Percentiles rank a stretch among this genome's conserved stretches.
These are phyloP conservation scores for Puccinia triticina DNA, from an alignment of 1,284 basidiomycete species.

Conservation along the genomic window DNA sequence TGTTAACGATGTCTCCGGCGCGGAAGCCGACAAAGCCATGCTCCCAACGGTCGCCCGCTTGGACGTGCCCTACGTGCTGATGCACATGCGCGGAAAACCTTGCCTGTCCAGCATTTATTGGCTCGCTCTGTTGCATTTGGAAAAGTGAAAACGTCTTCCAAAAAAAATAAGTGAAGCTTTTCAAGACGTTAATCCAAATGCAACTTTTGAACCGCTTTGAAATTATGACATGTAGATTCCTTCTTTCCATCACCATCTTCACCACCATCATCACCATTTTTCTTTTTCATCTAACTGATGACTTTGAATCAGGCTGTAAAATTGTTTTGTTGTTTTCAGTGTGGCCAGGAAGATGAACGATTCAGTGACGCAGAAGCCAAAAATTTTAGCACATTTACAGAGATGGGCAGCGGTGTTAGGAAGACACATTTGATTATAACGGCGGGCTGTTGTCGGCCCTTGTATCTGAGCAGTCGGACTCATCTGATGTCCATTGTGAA, in stretches of 20 bases:
- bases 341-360: conserved; percentile 24
- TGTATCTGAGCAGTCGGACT: conserved; percentile 62
- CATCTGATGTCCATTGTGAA: conserved; percentile 93
- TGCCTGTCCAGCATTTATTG: no score
- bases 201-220: no score
- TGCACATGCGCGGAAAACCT: conserved; percentile 85
- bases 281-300: no score
- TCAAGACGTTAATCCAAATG: no score
- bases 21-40: conserved; percentile 65
- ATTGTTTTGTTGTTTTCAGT: not conserved
- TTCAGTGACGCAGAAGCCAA: not conserved
- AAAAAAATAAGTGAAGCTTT: no score
- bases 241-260: no score
- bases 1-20: no score
- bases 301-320: not conserved
- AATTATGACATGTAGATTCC: no score
- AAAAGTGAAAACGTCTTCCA: no score
- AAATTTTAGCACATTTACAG: not conserved
- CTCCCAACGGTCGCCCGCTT: conserved; percentile 69
- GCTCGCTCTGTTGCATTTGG: no score
- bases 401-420: not conserved
- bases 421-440: conserved; percentile 62
- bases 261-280: no score
- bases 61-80: conserved; percentile 74
- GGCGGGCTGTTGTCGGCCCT: conserved; percentile 57